Conservation (phyloP, 1,284 basidiomycete genomes). For the Gymnopus androsaceus region DNA sequence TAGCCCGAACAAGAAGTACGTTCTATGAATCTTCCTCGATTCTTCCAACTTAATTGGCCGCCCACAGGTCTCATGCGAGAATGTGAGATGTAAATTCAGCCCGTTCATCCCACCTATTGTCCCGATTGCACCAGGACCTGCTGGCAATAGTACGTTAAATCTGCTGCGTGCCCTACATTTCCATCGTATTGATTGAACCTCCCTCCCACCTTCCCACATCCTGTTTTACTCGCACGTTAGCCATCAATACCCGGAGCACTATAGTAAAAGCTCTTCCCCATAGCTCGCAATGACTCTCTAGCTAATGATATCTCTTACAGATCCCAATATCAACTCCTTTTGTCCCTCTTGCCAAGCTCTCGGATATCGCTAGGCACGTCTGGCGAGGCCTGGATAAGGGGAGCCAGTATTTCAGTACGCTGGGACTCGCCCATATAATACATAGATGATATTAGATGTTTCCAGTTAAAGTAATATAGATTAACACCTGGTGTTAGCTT, state of each 20-base stretch:
- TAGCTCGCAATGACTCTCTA: not conserved
- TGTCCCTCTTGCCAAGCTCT: constrained; percentile 41
- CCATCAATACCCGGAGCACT: constrained; percentile 45
- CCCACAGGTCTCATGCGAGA: constrained; percentile 43
- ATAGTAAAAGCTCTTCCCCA: constrained; percentile 35
- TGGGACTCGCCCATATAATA: too few relatives aligned
- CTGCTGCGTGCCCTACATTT: constrained; percentile 12
- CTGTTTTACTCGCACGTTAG: constrained; percentile 26
- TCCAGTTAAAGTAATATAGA: too few relatives aligned
- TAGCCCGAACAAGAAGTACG: constrained; percentile 32
- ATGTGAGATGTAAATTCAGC: constrained; percentile 47
- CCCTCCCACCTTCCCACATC: too few relatives aligned
- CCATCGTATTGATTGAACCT: constrained; percentile 20
- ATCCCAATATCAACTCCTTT: constrained; percentile 40
- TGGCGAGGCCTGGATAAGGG: too few relatives aligned
- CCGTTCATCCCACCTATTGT: constrained; percentile 46
- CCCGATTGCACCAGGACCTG: constrained; percentile 46
- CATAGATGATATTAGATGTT: too few relatives aligned
- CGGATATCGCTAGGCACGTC: constrained; percentile 24
- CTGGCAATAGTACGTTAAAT: constrained; percentile 46
- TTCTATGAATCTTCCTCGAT: constrained; percentile 17
- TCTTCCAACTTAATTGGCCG: constrained; percentile 17
- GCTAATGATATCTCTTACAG: constrained; percentile 21
- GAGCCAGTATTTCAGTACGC: too few relatives aligned
- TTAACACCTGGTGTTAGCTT: too few relatives aligned